phyloP scores from a whole-genome alignment of 2,329 filamentous ascomycete genomes.

The Aspergillus aculeatus region DNA sequence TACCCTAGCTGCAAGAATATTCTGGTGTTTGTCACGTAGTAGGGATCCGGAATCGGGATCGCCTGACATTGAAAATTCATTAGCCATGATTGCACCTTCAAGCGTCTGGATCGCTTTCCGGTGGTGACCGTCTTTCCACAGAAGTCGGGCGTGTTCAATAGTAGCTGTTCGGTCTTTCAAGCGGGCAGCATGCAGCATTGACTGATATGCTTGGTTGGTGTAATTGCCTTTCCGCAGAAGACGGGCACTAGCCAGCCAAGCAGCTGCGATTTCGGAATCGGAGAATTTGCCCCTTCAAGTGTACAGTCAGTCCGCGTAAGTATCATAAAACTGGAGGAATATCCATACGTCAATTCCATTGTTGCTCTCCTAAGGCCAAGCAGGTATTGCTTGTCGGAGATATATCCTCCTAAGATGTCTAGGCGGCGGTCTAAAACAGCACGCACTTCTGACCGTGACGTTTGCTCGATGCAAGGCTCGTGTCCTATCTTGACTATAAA shows the following conservation, averaged over 20 bases:
- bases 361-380: conserved; percentile 80
- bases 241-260: conserved; percentile 82
- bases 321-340: neutral
- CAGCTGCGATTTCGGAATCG: conserved; percentile 71
- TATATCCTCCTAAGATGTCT: conserved; percentile 84
- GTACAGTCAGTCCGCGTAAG: conserved; percentile 27
- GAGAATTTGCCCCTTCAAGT: conserved; percentile 54
- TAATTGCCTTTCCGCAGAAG: conserved; percentile 83
- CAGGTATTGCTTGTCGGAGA: conserved; percentile 90
- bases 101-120: conserved; percentile 92
- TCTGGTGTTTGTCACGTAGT: conserved; percentile 49
- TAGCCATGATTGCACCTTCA: conserved; percentile 77
- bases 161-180: conserved; percentile 83
- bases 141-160: conserved; percentile 87
- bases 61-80: conserved; percentile 62
- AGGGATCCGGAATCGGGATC: conserved; percentile 40
- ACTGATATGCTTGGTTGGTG: conserved; percentile 86
- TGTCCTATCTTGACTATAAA: conserved; percentile 59
- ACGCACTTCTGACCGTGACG: conserved; percentile 37
- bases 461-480: conserved; percentile 18
- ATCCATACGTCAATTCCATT: conserved; percentile 67
- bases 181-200: conserved; percentile 81
- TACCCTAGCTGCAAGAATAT: conserved; percentile 50
- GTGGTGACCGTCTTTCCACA: conserved; percentile 92
- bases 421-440: conserved; percentile 70